A percentile compares a stretch with the other conserved stretches of the same genome.
Conservation (phyloP, 176 grass and related monocot species). For the Paspalum notatum region DNA sequence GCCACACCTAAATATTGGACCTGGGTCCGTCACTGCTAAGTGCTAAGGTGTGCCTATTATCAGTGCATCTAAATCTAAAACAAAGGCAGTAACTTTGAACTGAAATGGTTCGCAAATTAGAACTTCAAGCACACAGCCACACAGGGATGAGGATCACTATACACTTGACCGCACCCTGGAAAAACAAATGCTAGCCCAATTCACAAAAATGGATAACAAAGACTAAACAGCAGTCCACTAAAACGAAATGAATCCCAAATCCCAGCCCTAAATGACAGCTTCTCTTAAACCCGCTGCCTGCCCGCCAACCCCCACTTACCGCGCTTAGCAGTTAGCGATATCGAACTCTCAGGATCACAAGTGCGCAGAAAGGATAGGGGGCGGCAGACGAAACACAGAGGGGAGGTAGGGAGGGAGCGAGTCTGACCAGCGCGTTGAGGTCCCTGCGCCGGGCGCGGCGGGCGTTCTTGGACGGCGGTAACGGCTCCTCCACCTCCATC, state of each 20-base stretch:
- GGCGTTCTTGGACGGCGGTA: constrained; percentile 47
- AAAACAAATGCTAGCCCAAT: constrained; percentile 8
- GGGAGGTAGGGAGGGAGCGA: not conserved
- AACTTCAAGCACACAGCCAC: not conserved
- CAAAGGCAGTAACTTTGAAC: constrained; percentile 14
- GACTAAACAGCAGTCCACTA: not conserved
- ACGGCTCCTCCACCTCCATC: constrained; percentile 61
- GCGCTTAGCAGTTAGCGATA: not conserved
- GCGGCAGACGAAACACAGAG: not conserved
- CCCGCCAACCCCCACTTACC: not conserved
- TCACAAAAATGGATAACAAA: not conserved
- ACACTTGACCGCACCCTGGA: not conserved
- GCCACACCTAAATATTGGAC: too few species aligned
- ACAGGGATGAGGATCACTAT: constrained; percentile 6
- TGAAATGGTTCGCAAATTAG: constrained; percentile 22
- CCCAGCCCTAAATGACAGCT: constrained; percentile 7
- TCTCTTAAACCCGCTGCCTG: not conserved
- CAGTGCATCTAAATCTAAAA: constrained; percentile 14
- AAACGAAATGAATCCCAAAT: not conserved
- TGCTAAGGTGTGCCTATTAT: constrained; percentile 8
- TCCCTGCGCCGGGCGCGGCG: constrained; percentile 59
- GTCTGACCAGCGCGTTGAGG: constrained; percentile 73
- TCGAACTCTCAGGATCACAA: constrained; percentile 29
- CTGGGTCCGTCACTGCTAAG: too few species aligned
- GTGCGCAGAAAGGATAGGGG: not conserved